Conservation (phyloP, 352 stramenopile species). For the Nothophytophthora sp. region DNA sequence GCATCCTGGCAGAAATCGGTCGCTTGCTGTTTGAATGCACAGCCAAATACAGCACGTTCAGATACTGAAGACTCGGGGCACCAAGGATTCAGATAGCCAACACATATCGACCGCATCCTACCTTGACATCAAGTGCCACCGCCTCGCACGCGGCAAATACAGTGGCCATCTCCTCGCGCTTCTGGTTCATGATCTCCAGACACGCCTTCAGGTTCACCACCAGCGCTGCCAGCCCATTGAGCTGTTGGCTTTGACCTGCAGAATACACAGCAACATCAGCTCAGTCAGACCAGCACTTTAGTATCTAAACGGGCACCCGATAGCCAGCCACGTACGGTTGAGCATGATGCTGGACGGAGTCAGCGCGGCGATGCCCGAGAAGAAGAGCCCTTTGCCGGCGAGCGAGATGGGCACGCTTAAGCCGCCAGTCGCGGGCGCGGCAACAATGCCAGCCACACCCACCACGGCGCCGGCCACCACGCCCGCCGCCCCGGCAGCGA, state of each 20-base stretch:
- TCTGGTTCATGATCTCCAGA: constrained; percentile 87
- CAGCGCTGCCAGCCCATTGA: constrained; percentile 70
- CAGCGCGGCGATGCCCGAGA: constrained; percentile 73
- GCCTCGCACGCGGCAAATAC: constrained; percentile 73
- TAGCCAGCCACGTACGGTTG: constrained; percentile 53
- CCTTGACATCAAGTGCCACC: constrained; percentile 80
- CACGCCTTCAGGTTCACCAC: constrained; percentile 82
- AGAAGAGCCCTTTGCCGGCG: constrained; percentile 84
- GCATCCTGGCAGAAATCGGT: constrained; percentile 82
- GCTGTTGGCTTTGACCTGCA: constrained; percentile 82
- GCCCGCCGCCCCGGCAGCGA: constrained; percentile 75
- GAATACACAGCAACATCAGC: background rate
- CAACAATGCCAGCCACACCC: constrained; percentile 70
- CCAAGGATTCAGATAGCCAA: background rate
- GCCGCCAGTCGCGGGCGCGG: constrained; percentile 72
- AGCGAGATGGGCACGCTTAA: constrained; percentile 85
- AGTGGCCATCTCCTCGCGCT: constrained; percentile 72
- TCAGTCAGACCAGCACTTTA: background rate
- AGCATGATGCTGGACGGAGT: constrained; percentile 88
- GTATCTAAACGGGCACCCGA: background rate
- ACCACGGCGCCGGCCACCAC: constrained; percentile 84
- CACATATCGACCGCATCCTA: constrained; percentile 2
- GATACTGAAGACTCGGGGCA: too few relatives aligned
- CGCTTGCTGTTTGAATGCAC: constrained; percentile 48
- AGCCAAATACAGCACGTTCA: constrained; percentile 1